phyloP scores from a whole-genome alignment of 169 alveolate species.

The Plasmodium vivax region DNA sequence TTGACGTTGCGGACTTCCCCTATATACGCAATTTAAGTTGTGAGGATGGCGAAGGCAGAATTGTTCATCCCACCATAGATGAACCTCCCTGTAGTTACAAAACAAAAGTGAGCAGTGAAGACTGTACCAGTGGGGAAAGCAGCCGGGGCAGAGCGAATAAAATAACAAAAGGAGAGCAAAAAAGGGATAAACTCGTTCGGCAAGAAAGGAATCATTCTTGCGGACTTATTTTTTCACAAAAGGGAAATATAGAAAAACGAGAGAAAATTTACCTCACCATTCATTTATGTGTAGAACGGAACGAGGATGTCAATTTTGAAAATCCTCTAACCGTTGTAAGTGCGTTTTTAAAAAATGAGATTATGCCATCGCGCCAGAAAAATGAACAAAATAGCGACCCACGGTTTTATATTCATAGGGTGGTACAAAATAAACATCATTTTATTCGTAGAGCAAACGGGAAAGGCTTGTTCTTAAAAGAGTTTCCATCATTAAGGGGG shows the following conservation, averaged over 20 bases:
- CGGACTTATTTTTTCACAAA: not conserved
- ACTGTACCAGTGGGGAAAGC: not conserved
- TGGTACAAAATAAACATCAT: not conserved
- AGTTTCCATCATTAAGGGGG: not conserved
- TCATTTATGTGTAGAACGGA: not conserved
- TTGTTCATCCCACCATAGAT: not conserved
- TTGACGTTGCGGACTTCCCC: not conserved
- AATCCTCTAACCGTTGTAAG: not conserved
- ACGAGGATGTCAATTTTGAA: not conserved
- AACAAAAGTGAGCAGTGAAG: not conserved
- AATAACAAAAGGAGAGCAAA: not conserved
- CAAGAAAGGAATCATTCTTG: not conserved
- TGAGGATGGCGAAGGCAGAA: not conserved
- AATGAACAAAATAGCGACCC: not conserved
- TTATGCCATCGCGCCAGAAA: not conserved
- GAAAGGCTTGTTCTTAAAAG: not conserved
- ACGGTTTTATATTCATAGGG: not conserved
- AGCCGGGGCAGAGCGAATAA: not conserved
- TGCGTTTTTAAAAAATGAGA: not conserved
- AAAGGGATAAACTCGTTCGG: not conserved
- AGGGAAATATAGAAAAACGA: not conserved
- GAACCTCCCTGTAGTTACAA: not conserved
- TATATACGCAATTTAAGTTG: not conserved
- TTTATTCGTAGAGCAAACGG: not conserved
- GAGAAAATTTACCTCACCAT: not conserved